Conservation (phyloP, 768 basidiomycete genomes). For the Paxillus involutus region DNA sequence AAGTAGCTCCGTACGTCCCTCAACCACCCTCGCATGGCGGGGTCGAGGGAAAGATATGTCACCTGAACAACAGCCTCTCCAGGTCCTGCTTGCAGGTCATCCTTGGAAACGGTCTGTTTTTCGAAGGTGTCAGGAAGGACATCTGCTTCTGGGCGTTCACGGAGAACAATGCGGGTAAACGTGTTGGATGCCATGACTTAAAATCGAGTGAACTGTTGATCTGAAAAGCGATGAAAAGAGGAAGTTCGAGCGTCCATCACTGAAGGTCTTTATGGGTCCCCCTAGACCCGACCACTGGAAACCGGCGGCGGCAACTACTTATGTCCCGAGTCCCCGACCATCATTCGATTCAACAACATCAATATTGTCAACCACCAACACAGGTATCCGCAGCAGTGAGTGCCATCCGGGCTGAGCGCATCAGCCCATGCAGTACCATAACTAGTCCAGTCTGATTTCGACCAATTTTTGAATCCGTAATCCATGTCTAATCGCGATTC, state of each 20-base stretch:
- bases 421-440: background rate
- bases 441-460: background rate
- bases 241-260: background rate
- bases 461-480: background rate
- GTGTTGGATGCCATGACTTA: slow-evolving; percentile 22
- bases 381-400: background rate
- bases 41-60: slow-evolving; percentile 80
- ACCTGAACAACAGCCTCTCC: slow-evolving; percentile 72
- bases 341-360: too few relatives aligned
- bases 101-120: slow-evolving; percentile 50
- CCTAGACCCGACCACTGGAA: too few relatives aligned
- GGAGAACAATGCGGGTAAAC: slow-evolving; percentile 73
- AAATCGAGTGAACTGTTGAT: background rate
- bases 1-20: slow-evolving; percentile 71
- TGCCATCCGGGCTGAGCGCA: background rate
- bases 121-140: slow-evolving; percentile 78
- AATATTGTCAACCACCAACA: background rate
- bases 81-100: slow-evolving; percentile 49
- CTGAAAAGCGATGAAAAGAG: too few relatives aligned
- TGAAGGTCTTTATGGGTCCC: background rate
- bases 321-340: too few relatives aligned
- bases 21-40: slow-evolving; percentile 86
- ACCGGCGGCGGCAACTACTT: too few relatives aligned
- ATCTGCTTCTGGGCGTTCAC: slow-evolving; percentile 66
- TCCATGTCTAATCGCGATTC: background rate